Base-by-base conservation (phyloP, 257 asterid genomes). In the Verbena officinalis region DNA sequence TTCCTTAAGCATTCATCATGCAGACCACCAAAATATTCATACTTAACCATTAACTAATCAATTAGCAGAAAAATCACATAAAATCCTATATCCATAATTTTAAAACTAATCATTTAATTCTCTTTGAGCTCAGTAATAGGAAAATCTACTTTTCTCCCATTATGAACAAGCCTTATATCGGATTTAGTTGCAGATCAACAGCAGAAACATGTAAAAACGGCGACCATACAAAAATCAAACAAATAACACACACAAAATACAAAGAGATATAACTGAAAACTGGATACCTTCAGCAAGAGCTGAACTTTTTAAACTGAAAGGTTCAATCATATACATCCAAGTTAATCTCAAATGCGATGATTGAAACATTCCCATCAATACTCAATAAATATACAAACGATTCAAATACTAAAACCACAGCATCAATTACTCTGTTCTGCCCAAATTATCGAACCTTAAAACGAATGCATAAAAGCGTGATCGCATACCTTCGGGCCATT, bases 401-500 rank as follows among this genome's bases (percentile, higher is more conserved):
- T n/a, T 7, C 53, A 34, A 53, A 67, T 21, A 20, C 59, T 3
- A 65, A n/a, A 69, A 55, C 16, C 8, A 38, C 33, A 23, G 22
- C 55, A 52, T 7, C 20, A 42, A 42, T 57, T 46, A 33, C 51
- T 43, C 63, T 1, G 10, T 1, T 12, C 56, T 9, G 16, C 10
- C 38, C 14, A 50, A 10, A 23, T 50, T 12, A 43, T 23, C 31
- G 30, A 27, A 5, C 38, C 17, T 5, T 55, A 1, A 53, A 55
- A 42, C 20, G 27, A 52, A 44, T 53, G 13, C 13, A 16, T 10
- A 72, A 63, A 43, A 36, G 21, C 22, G 64, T 1, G 24, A 22
- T 34, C 4, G 30, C 45, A 33, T 67, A 84, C 97, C 95, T 74
- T 71, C 79, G 46, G 95, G 94, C 97, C 98, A 93, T 68, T 71